Evolutionary conservation across 1,139 yeast genomes (phyloP), one percentile per base, ranked within the genome.

Genomic region (Protomyces arabidopsidicola): DNA sequence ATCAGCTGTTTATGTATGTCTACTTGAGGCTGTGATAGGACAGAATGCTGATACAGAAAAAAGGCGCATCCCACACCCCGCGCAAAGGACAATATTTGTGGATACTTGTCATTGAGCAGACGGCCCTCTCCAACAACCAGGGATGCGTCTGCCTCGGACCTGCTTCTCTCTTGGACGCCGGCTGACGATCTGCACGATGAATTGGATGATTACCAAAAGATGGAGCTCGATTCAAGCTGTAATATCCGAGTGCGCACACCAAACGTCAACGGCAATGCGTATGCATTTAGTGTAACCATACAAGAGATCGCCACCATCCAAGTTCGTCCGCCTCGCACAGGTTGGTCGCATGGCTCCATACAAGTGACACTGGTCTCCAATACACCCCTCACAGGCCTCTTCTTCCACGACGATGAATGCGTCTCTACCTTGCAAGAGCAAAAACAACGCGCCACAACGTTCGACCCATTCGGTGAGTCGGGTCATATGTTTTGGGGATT

Each of bases 271-370:
- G 53, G 54, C 50, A 54, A 53, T 27, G 36, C 87, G 0, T 88
- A 83, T 73, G 83, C 89, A 12, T 88, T 88, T 74, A 81, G 85
- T 18, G 73, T 85, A 27, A 81, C 86, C 0, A 74, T 90, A 10
- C 75, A 82, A 31, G 83, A 80, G 66, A 74, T 93, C 2, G 91
- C 85, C 73, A 87, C 96, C 34, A 79, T 93, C 55, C 96, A 91
- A 73, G 82, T 87, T 10, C 81, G 97, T 65, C 86, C 85, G 4
- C 97, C 98, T 1, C 84, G 90, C 1, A 77, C 81, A 24, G 95
- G 97, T 0, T 87, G 89, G 85, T 93, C 97, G 96, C 83, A 83
- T 76, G 99, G 99, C 0, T 88, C 96, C 0, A 77, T 91, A 20
- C 78, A 90, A 1, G 75, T 91, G 55, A 87, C 90, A 74, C 81